Conservation (phyloP, 1,139 yeast genomes). For the Candida mesenterica region DNA sequence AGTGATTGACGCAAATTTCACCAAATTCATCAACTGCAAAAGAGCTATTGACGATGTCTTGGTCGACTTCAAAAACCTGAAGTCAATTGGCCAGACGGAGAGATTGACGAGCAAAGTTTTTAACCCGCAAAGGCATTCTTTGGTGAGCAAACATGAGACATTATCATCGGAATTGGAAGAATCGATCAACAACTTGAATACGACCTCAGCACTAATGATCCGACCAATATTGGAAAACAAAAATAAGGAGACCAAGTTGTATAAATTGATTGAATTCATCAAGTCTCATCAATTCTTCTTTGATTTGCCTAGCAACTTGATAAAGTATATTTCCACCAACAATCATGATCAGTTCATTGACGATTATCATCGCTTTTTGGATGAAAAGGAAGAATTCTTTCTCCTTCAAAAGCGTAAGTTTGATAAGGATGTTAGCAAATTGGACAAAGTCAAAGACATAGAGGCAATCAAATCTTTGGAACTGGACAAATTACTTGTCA, state of each 20-base stretch:
- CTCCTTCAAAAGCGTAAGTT: slow-evolving; percentile 17
- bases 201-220: slow-evolving; percentile 64
- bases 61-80: slow-evolving; percentile 32
- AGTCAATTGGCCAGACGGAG: slow-evolving; percentile 39
- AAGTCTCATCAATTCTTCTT: slow-evolving; percentile 63
- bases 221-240: slow-evolving; percentile 74
- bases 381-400: slow-evolving; percentile 22
- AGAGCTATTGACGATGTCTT: slow-evolving; percentile 46
- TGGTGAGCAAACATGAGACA: slow-evolving; percentile 20
- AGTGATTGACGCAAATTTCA: slow-evolving; percentile 72
- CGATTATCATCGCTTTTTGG: slow-evolving; percentile 61
- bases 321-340: slow-evolving; percentile 50
- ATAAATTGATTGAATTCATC: slow-evolving; percentile 60
- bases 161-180: slow-evolving; percentile 40
- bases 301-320: slow-evolving; percentile 65
- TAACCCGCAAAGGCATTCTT: slow-evolving; percentile 33
- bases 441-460: slow-evolving; percentile 17
- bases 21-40: slow-evolving; percentile 74
- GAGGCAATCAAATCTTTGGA: slow-evolving; percentile 17
- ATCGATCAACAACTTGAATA: slow-evolving; percentile 47
- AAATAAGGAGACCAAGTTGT: slow-evolving; percentile 57
- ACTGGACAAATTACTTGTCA: slow-evolving; percentile 33
- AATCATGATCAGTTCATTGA: slow-evolving; percentile 72
- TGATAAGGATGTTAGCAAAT: slow-evolving; percentile 13
- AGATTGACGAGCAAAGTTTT: slow-evolving; percentile 37